These are phyloP conservation scores for Aristolochia contorta DNA, from an alignment of 164 flowering plant species.

Conservation along the genomic window DNA sequence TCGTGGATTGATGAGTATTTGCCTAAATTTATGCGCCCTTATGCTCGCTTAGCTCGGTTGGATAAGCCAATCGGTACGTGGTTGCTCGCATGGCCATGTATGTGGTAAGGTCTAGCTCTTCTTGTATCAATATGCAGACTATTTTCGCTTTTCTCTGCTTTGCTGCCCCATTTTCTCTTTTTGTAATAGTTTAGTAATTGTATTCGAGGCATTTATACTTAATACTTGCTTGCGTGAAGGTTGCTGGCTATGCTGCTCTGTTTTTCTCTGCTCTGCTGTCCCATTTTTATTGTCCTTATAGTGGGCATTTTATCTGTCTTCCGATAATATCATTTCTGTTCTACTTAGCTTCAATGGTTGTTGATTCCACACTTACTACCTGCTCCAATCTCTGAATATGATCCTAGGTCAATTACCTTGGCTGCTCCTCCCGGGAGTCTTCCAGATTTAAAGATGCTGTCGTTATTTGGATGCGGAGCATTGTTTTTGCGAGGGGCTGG, in stretches of 20 bases:
- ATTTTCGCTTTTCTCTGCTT: neutral
- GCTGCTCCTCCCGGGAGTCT: slow-evolving; percentile 72
- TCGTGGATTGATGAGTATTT: slow-evolving; percentile 80
- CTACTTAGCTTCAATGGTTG: too few species aligned
- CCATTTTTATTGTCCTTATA: too few species aligned
- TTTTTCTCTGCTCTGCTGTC: too few species aligned
- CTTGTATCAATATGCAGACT: too few species aligned
- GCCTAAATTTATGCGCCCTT: slow-evolving; percentile 42
- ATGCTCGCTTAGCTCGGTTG: slow-evolving; percentile 85
- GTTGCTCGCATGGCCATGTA: slow-evolving; percentile 96
- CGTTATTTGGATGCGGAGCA: slow-evolving; percentile 84
- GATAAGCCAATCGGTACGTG: slow-evolving; percentile 96
- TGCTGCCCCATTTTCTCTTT: neutral
- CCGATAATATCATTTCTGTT: too few species aligned
- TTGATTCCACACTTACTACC: too few species aligned
- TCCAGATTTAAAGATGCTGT: slow-evolving; percentile 82
- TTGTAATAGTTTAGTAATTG: neutral
- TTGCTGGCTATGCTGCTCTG: too few species aligned
- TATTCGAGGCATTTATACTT: too few species aligned
- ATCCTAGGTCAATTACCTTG: slow-evolving; percentile 73
- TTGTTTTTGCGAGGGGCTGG: slow-evolving; percentile 94
- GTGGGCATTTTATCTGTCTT: too few species aligned
- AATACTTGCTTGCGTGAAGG: too few species aligned
- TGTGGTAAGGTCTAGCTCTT: slow-evolving; percentile 50
- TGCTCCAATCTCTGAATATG: too few species aligned